phyloP scores from a whole-genome alignment of 2,329 filamentous ascomycete species.

The Sclerotinia glacialis region DNA sequence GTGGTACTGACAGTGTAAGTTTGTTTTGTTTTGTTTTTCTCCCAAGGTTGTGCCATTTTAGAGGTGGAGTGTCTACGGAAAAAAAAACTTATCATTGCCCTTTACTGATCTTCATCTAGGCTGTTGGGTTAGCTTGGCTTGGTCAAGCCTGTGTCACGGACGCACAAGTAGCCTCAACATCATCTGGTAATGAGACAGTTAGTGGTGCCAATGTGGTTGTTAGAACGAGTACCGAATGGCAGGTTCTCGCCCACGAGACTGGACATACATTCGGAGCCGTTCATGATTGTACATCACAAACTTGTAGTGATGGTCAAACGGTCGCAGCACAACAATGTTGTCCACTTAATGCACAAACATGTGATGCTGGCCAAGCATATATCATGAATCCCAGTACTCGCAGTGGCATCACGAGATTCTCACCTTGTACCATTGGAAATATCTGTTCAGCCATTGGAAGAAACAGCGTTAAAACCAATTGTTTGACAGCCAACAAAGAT shows the following conservation, averaged over 20 bases:
- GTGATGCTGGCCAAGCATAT: slow-evolving; percentile 73
- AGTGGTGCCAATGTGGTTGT: slow-evolving; percentile 88
- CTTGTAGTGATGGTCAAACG: slow-evolving; percentile 62
- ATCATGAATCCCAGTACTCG: slow-evolving; percentile 96
- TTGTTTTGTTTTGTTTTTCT: background rate
- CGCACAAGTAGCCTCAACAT: slow-evolving; percentile 52
- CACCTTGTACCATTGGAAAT: slow-evolving; percentile 85
- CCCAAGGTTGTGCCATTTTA: background rate
- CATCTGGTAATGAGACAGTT: slow-evolving; percentile 64
- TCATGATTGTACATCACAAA: slow-evolving; percentile 76
- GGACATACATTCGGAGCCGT: slow-evolving; percentile 95
- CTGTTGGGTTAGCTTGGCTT: slow-evolving; percentile 90
- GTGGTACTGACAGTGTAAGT: slow-evolving; percentile 61
- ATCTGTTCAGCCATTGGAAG: slow-evolving; percentile 83
- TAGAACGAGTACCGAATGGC: slow-evolving; percentile 81
- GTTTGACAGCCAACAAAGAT: slow-evolving; percentile 81
- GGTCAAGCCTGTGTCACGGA: slow-evolving; percentile 74
- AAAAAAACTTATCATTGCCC: background rate
- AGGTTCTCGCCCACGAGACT: slow-evolving; percentile 90
- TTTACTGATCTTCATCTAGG: slow-evolving; percentile 38
- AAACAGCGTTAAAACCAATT: slow-evolving; percentile 71
- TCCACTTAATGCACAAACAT: slow-evolving; percentile 64
- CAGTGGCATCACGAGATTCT: slow-evolving; percentile 72
- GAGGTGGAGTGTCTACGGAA: background rate
- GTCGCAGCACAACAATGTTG: slow-evolving; percentile 70